phyloP scores from a whole-genome alignment of 2,329 filamentous ascomycete species.

The Aspergillus flavus region DNA sequence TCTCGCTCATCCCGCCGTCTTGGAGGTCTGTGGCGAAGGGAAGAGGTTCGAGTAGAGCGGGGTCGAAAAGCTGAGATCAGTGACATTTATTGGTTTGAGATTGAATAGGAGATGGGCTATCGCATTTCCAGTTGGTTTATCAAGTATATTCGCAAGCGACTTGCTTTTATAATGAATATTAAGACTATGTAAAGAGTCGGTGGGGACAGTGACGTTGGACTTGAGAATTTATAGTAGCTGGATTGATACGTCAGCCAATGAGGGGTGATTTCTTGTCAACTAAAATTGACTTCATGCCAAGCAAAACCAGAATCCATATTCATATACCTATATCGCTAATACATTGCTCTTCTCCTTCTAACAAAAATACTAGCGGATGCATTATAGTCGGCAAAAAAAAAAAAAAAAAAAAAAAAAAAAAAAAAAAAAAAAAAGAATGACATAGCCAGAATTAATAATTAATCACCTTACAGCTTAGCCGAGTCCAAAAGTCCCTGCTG shows the following conservation, averaged over 20 bases:
- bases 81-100: constrained; percentile 22
- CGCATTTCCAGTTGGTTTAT: background rate
- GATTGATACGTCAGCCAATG: background rate
- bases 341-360: too few species aligned
- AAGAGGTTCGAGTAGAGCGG: constrained; percentile 31
- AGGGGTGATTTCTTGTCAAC: background rate
- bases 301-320: background rate
- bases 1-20: constrained; percentile 18
- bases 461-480: background rate
- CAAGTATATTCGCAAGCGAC: background rate
- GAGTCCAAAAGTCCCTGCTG: constrained; percentile 5
- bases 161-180: background rate
- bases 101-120: background rate
- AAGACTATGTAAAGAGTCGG: background rate
- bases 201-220: background rate
- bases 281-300: background rate
- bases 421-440: background rate
- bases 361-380: background rate
- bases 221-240: background rate
- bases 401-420: background rate
- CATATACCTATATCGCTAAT: background rate
- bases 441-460: background rate
- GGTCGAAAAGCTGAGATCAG: constrained; percentile 39
- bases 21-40: constrained; percentile 28
- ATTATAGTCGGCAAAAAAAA: background rate